Conservation (phyloP, 2,329 filamentous ascomycete species). For the Elsinoe arachidis region DNA sequence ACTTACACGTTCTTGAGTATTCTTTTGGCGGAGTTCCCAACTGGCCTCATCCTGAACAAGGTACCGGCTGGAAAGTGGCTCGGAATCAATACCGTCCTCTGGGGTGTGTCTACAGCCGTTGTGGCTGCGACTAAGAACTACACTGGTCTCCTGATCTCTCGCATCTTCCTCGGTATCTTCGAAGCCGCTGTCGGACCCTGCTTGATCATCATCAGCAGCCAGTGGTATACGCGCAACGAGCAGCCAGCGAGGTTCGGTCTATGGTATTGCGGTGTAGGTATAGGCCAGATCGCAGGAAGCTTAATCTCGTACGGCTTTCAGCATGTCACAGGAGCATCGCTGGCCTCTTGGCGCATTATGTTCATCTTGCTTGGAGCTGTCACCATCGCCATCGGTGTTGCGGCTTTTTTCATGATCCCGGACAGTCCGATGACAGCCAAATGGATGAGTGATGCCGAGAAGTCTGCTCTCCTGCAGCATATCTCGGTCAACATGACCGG, state of each 20-base stretch:
- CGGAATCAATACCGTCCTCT: constrained; percentile 51
- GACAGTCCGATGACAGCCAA: constrained; percentile 61
- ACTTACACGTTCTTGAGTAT: constrained; percentile 29
- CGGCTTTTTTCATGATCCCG: constrained; percentile 37
- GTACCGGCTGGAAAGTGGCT: constrained; percentile 53
- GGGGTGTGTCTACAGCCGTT: constrained; percentile 51
- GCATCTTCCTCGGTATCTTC: constrained; percentile 59
- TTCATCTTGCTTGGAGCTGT: constrained; percentile 12
- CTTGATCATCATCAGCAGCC: constrained; percentile 56
- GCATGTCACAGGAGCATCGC: constrained; percentile 26
- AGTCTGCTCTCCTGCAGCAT: constrained; percentile 37
- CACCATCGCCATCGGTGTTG: constrained; percentile 7
- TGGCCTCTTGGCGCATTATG: constrained; percentile 14
- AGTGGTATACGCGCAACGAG: constrained; percentile 48
- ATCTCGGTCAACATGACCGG: constrained; percentile 34
- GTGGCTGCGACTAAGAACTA: constrained; percentile 54
- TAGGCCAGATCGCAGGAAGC: constrained; percentile 49
- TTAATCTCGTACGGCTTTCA: constrained; percentile 49
- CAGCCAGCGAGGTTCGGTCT: constrained; percentile 54
- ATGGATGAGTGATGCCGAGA: constrained; percentile 50
- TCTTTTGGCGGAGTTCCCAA: constrained; percentile 51
- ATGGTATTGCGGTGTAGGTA: constrained; percentile 57
- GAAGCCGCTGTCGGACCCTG: constrained; percentile 59
- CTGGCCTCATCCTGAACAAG: constrained; percentile 53
- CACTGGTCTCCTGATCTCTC: constrained; percentile 47